Evolutionary conservation across 129 eudicot genomes (phyloP), one percentile per base, ranked within the genome.

Genomic region (Escallonia herrerae): DNA sequence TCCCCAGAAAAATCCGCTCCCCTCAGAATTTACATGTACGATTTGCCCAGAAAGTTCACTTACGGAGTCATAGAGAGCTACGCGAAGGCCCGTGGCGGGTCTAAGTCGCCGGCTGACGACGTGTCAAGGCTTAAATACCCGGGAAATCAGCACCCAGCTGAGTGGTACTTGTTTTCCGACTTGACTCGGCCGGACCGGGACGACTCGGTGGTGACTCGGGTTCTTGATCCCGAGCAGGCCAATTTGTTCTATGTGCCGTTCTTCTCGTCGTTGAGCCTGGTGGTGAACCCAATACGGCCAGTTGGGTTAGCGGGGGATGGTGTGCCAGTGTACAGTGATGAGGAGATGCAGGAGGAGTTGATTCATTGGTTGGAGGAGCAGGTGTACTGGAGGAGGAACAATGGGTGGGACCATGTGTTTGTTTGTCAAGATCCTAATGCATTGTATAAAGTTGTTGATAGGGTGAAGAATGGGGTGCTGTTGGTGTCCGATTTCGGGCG

Each of bases 131-230:
- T 79, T 3, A 93, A 85, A 81, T 93, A 93, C 50, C 98, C 98
- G 3, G 98, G 98, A n/a, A 79, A 93, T 58, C 98, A 93, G 78
- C 98, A 93, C 62, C 76, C 91, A 9, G 98, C 96, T n/a, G 98
- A 93, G 72, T 93, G 98, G 98, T 76, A 88, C 56, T 67, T 93
- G 63, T 93, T 88, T 46, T 40, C 72, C 37, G 96, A 93, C 75
- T 64, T 93, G 73, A 85, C 45, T 40, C 82, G 87, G 7, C 69
- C 67, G 22, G 68, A 74, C 15, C 43, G 66, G 2, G 79, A 66
- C 38, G 77, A 62, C 15, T 81, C 91, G 12, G 61, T 81, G 8
- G 84, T 93, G 62, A 51, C 53, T 43, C 72, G 91, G 82, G 98
- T 93, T 38, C 33, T 48, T 60, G 87, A 88, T 72, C 98, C 96